A percentile compares a stretch with the other conserved stretches of the same genome.
phyloP scores from a whole-genome alignment of 306 rosid species.

The Vigna nakashimae region DNA sequence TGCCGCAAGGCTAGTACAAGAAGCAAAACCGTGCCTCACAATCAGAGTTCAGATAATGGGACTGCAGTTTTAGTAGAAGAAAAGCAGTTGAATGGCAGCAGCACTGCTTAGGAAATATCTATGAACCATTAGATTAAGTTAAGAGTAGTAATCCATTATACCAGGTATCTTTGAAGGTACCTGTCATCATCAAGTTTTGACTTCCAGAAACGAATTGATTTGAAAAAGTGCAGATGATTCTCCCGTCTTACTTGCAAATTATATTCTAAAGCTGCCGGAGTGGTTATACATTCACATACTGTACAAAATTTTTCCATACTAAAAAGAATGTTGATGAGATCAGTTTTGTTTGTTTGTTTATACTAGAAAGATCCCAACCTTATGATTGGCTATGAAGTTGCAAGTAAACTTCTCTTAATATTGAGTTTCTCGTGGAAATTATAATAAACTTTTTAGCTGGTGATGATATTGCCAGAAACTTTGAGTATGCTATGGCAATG shows the following conservation, averaged over 20 bases:
- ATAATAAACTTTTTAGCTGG: neutral
- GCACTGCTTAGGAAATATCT: constrained; percentile 32
- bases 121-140: constrained; percentile 45
- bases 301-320: constrained; percentile 30
- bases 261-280: too few relatives aligned
- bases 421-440: neutral
- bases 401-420: neutral
- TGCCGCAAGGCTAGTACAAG: constrained; percentile 55
- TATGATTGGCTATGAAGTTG: neutral
- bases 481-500: neutral
- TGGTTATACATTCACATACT: constrained; percentile 1
- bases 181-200: constrained; percentile 25
- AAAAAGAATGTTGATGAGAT: constrained; percentile 7
- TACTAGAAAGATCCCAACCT: neutral
- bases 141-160: constrained; percentile 20
- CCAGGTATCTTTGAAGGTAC: constrained; percentile 27
- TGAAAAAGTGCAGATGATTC: constrained; percentile 16
- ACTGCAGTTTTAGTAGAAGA: constrained; percentile 48
- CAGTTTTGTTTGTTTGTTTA: neutral
- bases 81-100: constrained; percentile 51
- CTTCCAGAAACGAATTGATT: constrained; percentile 12
- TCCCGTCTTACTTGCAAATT: neutral
- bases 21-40: constrained; percentile 45
- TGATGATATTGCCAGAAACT: neutral
- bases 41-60: constrained; percentile 38